A percentile compares a stretch with the other conserved stretches of the same genome.
phyloP scores from a whole-genome alignment of 148 eudicot species.

The Mesembryanthemum crystallinum region DNA sequence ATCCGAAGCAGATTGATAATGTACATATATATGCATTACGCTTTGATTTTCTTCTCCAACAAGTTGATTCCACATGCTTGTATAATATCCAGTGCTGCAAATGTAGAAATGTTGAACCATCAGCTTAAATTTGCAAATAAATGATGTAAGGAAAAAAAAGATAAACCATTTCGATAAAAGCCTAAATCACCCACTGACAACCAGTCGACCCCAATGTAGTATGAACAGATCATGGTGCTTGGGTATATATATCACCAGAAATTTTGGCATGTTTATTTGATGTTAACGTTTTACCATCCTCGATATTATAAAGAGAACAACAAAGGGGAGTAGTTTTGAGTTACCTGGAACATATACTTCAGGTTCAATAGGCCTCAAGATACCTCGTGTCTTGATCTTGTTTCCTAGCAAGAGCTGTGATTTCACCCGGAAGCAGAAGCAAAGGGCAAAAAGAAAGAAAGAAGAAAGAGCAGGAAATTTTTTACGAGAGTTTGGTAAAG shows the following conservation, averaged over 20 bases:
- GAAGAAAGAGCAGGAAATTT: neutral
- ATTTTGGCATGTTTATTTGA: neutral
- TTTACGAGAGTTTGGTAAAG: neutral
- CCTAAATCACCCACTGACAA: neutral
- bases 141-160: neutral
- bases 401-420: slow-evolving; percentile 78
- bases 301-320: slow-evolving; percentile 5
- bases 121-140: neutral
- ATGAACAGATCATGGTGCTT: no score
- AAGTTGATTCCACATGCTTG: slow-evolving; percentile 28
- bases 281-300: neutral
- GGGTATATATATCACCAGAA: neutral
- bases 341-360: slow-evolving; percentile 92
- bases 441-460: neutral
- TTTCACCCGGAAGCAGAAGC: neutral
- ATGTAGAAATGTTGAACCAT: neutral
- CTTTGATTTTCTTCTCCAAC: slow-evolving; percentile 24
- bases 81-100: slow-evolving; percentile 30
- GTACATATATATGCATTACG: neutral
- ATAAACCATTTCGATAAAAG: neutral
- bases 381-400: slow-evolving; percentile 67
- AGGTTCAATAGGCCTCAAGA: slow-evolving; percentile 75
- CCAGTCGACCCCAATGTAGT: no score
- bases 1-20: no score
- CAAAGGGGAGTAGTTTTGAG: neutral